These are phyloP conservation scores for Nigrospora osmanthi DNA, from an alignment of 2,329 filamentous ascomycete species.

Conservation along the genomic window DNA sequence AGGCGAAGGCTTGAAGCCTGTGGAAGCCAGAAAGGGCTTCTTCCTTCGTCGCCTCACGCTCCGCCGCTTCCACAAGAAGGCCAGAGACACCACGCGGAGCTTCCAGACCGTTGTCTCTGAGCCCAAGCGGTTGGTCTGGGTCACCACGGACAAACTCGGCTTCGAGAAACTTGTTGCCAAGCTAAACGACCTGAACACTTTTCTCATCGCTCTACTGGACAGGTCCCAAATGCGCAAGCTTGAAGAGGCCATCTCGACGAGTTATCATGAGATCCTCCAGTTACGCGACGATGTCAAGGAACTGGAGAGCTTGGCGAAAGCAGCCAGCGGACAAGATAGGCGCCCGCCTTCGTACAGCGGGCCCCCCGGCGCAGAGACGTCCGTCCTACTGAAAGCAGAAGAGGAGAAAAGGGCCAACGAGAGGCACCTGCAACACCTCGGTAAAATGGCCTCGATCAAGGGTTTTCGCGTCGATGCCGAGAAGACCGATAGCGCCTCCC, in stretches of 20 bases:
- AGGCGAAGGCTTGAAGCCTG: too few relatives aligned
- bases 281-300: background rate
- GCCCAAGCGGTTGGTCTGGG: conserved; percentile 4
- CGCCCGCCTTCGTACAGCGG: too few relatives aligned
- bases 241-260: background rate
- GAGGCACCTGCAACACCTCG: too few relatives aligned
- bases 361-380: too few relatives aligned
- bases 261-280: background rate
- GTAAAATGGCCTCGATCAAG: too few relatives aligned
- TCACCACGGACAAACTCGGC: conserved; percentile 2
- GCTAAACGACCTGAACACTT: conserved; percentile 3
- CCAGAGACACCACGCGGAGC: background rate
- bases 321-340: background rate
- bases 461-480: too few relatives aligned
- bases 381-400: too few relatives aligned
- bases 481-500: too few relatives aligned
- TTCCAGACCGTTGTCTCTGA: conserved; percentile 2
- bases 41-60: too few relatives aligned
- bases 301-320: background rate
- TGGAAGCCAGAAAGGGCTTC: too few relatives aligned
- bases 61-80: too few relatives aligned
- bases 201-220: background rate
- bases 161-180: conserved; percentile 3
- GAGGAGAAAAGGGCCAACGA: too few relatives aligned
- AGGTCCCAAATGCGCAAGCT: background rate